Base-by-base conservation (phyloP, 257 asterid species). In the Linderniella brevidens region DNA sequence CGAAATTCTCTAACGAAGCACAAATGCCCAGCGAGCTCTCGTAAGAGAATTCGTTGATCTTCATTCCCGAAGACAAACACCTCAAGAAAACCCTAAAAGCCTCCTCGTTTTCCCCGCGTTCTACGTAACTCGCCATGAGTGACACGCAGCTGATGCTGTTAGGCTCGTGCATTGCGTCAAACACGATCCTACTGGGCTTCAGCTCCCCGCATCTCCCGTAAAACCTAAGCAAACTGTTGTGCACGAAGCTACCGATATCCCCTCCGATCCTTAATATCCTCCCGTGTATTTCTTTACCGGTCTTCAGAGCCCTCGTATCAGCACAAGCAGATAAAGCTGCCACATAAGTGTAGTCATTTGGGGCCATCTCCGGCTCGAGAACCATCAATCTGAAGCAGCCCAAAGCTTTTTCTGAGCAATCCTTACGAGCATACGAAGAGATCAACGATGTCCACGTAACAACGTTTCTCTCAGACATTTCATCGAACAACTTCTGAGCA, bases 221-320 rank as follows among this genome's bases (percentile, higher is more conserved):
- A 41, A 86, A 73, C 56, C 79, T 82, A 41, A 83, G 67, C 79
- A 86, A 66, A 32, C 67, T 69, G 40, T 76, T 78, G 53, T 52
- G 57, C 35, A 76, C 86, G 41, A 71, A 68, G 52, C 65, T 62
- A 57, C 74, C 79, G 6, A 63, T 49, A 18, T 44, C 19, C 38
- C 65, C 77, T 38, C 58, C 74, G 6, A 46, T 64, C 63, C 75
- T 74, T 49, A 19, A 68, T 29, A 77, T 68, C 49, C 75, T 77
- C 38, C 76, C 86, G 46, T 86, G 96, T 35, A 86, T 59, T 63
- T 81, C 94, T 62, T 74, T 76, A 13, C 94, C 96, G 25, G 8
- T 51, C 48, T 69, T 61, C 55, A 64, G 40, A 17, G 74, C 81
- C 14, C 61, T 53, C n/a, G 62, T 25, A 36, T 57, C 62, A 60